Evolutionary conservation across 352 stramenopile genomes (phyloP).

Genomic region (Phytophthora parvispora): DNA sequence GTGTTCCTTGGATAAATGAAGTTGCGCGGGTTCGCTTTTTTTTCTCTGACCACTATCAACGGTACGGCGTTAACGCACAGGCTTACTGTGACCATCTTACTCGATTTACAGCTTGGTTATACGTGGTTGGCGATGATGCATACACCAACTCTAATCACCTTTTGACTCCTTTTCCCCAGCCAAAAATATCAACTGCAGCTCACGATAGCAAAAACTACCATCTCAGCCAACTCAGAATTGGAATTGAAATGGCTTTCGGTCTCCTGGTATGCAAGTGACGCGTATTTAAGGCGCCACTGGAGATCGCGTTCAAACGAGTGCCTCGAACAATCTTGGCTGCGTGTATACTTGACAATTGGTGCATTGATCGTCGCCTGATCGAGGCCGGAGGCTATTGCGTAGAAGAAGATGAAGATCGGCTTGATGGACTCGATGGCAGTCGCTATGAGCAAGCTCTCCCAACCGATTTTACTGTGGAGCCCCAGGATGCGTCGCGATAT

Average conservation of each 20-base stretch:
- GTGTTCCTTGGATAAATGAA: neutral
- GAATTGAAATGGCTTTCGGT: slow-evolving; percentile 5
- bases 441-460: neutral
- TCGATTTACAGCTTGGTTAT: neutral
- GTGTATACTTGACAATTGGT: neutral
- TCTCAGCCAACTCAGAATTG: slow-evolving; percentile 6
- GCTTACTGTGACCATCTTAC: neutral
- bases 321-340: slow-evolving; percentile 4
- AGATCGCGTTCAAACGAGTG: slow-evolving; percentile 9
- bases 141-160: neutral
- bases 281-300: slow-evolving; percentile 1
- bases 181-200: neutral
- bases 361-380: neutral
- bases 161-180: neutral
- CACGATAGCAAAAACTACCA: neutral
- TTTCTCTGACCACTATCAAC: slow-evolving; percentile 11
- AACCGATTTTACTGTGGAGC: neutral
- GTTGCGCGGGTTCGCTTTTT: slow-evolving; percentile 3
- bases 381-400: neutral
- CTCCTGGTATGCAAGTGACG: neutral
- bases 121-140: neutral
- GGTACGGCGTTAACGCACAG: slow-evolving; percentile 9
- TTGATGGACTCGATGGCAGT: neutral
- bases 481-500: neutral
- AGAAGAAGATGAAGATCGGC: slow-evolving; percentile 1